Evolutionary conservation across 192 early-diverging fungal genomes (phyloP).

Genomic region (Coemansia sp.): DNA sequence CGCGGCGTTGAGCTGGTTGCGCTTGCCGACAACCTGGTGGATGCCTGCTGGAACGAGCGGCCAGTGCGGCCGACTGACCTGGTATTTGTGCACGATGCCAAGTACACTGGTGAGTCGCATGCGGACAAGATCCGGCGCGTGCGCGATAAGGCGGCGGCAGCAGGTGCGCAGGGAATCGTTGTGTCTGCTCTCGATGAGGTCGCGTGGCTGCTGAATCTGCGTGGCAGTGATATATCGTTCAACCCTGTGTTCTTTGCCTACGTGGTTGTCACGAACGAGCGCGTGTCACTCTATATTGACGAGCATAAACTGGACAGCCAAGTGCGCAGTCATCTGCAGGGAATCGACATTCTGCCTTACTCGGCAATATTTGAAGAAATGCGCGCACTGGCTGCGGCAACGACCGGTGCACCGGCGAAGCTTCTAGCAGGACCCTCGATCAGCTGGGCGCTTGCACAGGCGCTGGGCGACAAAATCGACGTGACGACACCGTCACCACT

Average conservation of each 20-base stretch:
- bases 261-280: constrained; percentile 70
- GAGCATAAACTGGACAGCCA: constrained; percentile 64
- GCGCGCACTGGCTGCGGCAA: constrained; percentile 23
- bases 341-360: constrained; percentile 72
- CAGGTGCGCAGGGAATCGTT: constrained; percentile 68
- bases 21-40: constrained; percentile 80
- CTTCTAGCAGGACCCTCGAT: constrained; percentile 64
- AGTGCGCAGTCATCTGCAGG: constrained; percentile 62
- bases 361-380: constrained; percentile 75
- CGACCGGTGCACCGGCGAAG: constrained; percentile 33
- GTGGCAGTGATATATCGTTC: constrained; percentile 92
- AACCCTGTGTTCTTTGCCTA: constrained; percentile 98
- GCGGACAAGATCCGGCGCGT: constrained; percentile 71
- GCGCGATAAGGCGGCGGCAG: constrained; percentile 64
- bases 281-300: constrained; percentile 76
- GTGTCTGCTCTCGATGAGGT: constrained; percentile 93
- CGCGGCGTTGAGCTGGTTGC: constrained; percentile 62
- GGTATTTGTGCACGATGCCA: constrained; percentile 62
- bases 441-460: constrained; percentile 71
- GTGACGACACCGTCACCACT: constrained; percentile 65
- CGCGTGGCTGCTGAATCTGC: constrained; percentile 95
- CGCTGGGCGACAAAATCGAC: constrained; percentile 57
- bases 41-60: constrained; percentile 72
- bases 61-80: constrained; percentile 70
- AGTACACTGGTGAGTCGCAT: constrained; percentile 64